phyloP scores from a whole-genome alignment of 2,329 filamentous ascomycete genomes.

The Penicillium sumatraense region DNA sequence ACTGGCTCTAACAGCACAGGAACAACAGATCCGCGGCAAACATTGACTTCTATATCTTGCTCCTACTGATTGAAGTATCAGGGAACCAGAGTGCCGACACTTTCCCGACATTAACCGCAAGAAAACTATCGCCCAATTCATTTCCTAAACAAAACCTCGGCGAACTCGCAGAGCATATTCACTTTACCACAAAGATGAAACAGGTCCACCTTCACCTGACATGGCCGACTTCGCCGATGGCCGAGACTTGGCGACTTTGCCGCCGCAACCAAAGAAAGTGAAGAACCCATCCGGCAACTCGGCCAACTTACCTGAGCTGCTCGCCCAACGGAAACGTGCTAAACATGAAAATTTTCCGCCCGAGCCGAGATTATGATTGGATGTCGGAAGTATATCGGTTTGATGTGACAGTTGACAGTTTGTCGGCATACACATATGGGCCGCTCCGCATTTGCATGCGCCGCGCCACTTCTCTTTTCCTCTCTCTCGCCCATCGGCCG shows the following conservation, averaged over 20 bases:
- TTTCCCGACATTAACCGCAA: not conserved
- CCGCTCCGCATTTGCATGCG: not conserved
- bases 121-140: not conserved
- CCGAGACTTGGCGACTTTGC: not conserved
- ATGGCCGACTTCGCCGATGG: not conserved
- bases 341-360: not conserved
- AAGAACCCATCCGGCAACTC: not conserved
- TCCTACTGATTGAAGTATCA: not conserved
- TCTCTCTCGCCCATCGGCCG: not conserved
- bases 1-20: not conserved
- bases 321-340: not conserved
- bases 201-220: not conserved
- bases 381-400: not conserved
- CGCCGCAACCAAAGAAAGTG: slow-evolving; percentile 1
- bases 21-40: not conserved
- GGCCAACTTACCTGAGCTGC: not conserved
- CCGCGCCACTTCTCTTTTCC: not conserved
- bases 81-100: not conserved
- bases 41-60: not conserved
- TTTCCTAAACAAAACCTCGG: not conserved
- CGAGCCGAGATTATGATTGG: not conserved
- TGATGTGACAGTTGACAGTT: too few relatives aligned
- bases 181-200: not conserved
- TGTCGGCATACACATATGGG: not conserved
- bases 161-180: not conserved